Evolutionary conservation across 2,329 filamentous ascomycete genomes (phyloP), one percentile per base, ranked within the genome.

Genomic region (Phialophora macrospora): DNA sequence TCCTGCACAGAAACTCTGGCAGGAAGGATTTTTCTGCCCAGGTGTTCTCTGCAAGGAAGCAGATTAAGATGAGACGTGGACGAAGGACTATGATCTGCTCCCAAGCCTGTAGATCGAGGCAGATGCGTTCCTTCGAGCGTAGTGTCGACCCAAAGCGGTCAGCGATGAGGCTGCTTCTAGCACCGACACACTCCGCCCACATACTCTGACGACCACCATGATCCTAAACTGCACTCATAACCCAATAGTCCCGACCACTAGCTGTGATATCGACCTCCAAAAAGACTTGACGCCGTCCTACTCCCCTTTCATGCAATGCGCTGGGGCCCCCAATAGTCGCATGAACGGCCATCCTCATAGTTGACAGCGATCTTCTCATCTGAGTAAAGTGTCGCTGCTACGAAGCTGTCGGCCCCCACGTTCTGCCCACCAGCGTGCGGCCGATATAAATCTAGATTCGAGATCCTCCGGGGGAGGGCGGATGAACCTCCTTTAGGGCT

Each of bases 401-500:
- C 7, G 17, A 20, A 44, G 38, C 17, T 17, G 7, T 44, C 38
- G 4, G 38, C 17, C 38, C 38, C 38, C 38, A 44, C 38, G 17
- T n/a, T 8, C 17, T 8, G 38, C 17, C 38, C 17, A 8, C 38
- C 38, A 44, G 17, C 17, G 17, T 8, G 38, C n/a, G 38, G 38
- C 17, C 38, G 38, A 44, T n/a, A 44, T 17, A n/a, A n/a, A 44
- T 44, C 38, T n/a, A 44, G 14, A 44, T 44, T 44, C 38, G 38
- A 44, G 14, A 44, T 17, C 38, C 38, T 44, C 38, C 38, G 38
- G 48, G 46, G 48, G 48, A 12, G 20, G 48, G 48, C 48, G 48
- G 48, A 51, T 51, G 22, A 51, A 22, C 20, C 48, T 51, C 48
- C 48, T 28, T 11, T 44, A 44, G 24, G 22, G 48, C 52, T 52